Percentiles rank a stretch among this genome's conserved stretches.
phyloP scores from a whole-genome alignment of 352 stramenopile genomes.

The Pythium diclinum region DNA sequence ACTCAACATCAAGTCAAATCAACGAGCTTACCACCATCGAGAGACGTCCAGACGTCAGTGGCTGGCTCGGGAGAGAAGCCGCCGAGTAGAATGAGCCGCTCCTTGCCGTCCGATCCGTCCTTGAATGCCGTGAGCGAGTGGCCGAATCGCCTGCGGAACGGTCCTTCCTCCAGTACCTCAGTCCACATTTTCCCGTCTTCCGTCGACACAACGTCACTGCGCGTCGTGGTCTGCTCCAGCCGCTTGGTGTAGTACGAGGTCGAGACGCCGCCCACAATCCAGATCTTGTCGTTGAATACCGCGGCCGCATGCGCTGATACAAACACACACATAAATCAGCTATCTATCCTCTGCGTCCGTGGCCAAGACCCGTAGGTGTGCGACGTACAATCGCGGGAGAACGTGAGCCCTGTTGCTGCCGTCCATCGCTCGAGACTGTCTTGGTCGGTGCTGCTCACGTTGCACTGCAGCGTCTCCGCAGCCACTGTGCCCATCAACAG shows the following conservation, averaged over 20 bases:
- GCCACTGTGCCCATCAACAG: background rate
- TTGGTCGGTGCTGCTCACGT: constrained; percentile 44
- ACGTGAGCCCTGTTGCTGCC: constrained; percentile 44
- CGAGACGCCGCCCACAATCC: constrained; percentile 74
- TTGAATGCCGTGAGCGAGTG: constrained; percentile 65
- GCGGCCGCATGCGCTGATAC: constrained; percentile 54
- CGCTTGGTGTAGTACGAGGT: constrained; percentile 71
- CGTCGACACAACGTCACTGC: constrained; percentile 64
- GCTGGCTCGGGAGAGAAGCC: constrained; percentile 76
- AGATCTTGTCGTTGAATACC: constrained; percentile 58
- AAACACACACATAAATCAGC: too few species aligned
- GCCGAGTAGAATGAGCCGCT: constrained; percentile 58
- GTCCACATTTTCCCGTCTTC: constrained; percentile 55
- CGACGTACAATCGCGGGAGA: constrained; percentile 63
- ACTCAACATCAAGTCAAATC: background rate
- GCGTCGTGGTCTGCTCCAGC: constrained; percentile 60
- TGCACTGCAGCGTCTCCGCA: constrained; percentile 37
- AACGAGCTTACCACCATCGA: constrained; percentile 49
- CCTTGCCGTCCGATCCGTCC: constrained; percentile 41
- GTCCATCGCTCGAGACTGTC: constrained; percentile 48
- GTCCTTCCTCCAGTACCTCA: constrained; percentile 67
- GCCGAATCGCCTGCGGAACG: constrained; percentile 70
- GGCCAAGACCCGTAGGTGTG: background rate
- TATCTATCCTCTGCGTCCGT: too few species aligned
- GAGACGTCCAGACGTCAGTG: constrained; percentile 70